A percentile compares a stretch with the other conserved stretches of the same genome.
phyloP scores from a whole-genome alignment of 371 early-diverging fungal genomes.

The Saksenaea vasiformis region DNA sequence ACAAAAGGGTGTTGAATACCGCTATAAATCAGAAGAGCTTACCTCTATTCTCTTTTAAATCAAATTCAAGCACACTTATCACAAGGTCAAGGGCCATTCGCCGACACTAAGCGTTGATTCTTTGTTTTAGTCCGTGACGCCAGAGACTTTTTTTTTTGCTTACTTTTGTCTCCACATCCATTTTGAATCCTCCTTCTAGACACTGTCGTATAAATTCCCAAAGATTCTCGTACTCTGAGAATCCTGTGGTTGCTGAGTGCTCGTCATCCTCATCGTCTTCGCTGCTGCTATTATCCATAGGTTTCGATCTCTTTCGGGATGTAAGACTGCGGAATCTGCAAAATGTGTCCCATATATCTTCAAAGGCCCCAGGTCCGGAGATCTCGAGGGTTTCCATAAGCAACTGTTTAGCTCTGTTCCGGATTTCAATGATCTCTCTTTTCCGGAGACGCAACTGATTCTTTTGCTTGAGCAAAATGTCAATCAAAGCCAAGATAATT shows the following conservation, averaged over 20 bases:
- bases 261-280: conserved; percentile 18
- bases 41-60: conserved; percentile 18
- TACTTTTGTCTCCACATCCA: neutral
- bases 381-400: conserved; percentile 15
- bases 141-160: too few species aligned
- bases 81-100: conserved; percentile 14
- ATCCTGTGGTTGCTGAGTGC: conserved; percentile 1
- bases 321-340: neutral
- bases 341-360: conserved; percentile 13
- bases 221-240: conserved; percentile 21
- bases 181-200: neutral
- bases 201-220: conserved; percentile 15
- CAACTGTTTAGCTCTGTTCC: conserved; percentile 9
- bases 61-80: conserved; percentile 15
- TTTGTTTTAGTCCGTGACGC: neutral
- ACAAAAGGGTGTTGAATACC: neutral
- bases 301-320: neutral
- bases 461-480: conserved; percentile 10
- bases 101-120: neutral
- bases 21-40: neutral
- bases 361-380: conserved; percentile 13
- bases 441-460: neutral
- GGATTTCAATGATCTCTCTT: conserved; percentile 3
- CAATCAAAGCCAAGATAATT: conserved; percentile 12
- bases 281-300: neutral